Evolutionary conservation across 1,139 yeast species (phyloP), one percentile per base, ranked within the genome.

Genomic region (Arxiozyma bovina): DNA sequence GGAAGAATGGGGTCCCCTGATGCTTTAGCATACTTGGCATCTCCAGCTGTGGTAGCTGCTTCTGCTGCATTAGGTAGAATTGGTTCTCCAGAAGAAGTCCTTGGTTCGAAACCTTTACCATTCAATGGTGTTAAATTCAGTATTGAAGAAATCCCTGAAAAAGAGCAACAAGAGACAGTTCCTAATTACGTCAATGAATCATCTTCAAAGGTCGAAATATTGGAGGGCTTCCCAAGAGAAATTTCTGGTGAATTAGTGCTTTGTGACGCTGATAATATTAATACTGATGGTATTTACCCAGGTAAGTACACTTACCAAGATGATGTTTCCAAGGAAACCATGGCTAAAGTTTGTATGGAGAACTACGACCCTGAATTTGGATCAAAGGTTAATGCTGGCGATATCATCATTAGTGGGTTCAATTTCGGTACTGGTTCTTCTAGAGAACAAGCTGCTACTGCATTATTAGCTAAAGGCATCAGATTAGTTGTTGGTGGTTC

Each of bases 301-400:
- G 99, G 99, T 60, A 93, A 94, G 72, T 93, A 93, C 76, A 93
- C 99, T 17, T 93, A 93, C 72, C 98, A 93, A 74, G 99, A 93
- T 70, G 98, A 93, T 69, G 93, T 93, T 51, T 80, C 97, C 48
- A 80, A 86, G 65, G 96, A 88, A 63, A 87, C 86, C 71, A 93
- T 93, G 99, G 98, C 99, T 42, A 86, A 91, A 72, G 99, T 93
- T 51, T 94, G 99, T 75, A 94, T 93, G 99, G 99, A 93, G 73
- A 93, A 93, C 74, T 93, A 94, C 72, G 99, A 93, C 71, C 71
- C 87, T 21, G 95, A 91, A 61, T 93, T 93, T 71, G 82, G 85
- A 54, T 61, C 73, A 50, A 90, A 89, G 76, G 88, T 96, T 45
- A 77, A 82, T 60, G 80, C 96, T 8, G 89, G 95, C 54, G 99